Conservation (phyloP, 2,329 filamentous ascomycete genomes). For the Ophiocordyceps camponoti-saundersi region DNA sequence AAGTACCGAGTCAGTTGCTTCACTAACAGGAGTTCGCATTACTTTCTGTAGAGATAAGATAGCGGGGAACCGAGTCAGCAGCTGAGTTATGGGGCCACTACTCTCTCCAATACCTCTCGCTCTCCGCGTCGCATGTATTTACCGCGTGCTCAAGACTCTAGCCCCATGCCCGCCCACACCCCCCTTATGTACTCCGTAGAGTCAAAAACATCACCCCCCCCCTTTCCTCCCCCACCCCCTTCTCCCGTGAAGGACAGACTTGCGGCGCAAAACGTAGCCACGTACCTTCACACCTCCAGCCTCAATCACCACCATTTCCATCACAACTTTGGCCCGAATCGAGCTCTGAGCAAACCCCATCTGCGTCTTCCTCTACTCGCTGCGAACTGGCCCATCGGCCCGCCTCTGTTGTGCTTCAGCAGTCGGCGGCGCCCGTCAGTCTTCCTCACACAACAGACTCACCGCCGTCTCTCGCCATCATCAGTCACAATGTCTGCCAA, state of each 20-base stretch:
- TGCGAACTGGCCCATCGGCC: not conserved
- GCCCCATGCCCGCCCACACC: not conserved
- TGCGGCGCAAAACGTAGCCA: not conserved
- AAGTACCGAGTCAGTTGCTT: too few species aligned
- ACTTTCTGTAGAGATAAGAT: too few species aligned
- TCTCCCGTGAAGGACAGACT: not conserved
- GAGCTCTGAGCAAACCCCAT: not conserved
- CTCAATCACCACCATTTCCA: not conserved
- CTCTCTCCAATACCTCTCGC: not conserved
- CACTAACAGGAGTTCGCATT: too few species aligned
- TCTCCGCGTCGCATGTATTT: not conserved
- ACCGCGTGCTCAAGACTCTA: not conserved
- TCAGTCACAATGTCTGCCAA: slow-evolving; percentile 27
- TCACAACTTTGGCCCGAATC: not conserved
- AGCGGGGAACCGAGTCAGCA: too few species aligned
- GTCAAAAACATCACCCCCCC: too few species aligned
- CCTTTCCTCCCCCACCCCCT: not conserved
- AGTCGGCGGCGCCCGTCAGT: not conserved
- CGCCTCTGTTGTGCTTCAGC: slow-evolving; percentile 1
- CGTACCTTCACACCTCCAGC: not conserved
- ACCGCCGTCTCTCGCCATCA: not conserved
- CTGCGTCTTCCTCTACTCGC: not conserved
- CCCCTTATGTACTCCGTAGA: too few species aligned
- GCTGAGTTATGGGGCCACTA: too few species aligned
- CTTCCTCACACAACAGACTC: not conserved